Conservation (phyloP, 345 rosid genomes). For the Punica granatum region DNA sequence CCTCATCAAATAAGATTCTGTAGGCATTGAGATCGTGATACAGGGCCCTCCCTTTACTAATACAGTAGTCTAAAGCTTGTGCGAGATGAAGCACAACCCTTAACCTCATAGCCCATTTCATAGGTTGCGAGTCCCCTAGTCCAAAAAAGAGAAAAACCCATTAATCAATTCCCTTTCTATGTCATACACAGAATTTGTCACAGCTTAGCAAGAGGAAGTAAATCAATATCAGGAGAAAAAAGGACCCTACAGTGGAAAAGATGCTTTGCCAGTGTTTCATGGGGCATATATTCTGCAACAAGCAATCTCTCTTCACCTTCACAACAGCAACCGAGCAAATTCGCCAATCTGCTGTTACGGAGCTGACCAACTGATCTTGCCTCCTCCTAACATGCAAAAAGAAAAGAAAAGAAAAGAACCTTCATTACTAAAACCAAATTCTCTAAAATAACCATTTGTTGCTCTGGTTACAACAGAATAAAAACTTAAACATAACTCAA, state of each 20-base stretch:
- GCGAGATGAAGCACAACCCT: conserved; percentile 92
- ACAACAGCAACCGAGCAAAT: conserved; percentile 86
- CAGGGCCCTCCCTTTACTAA: conserved; percentile 76
- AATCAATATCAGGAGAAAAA: not conserved
- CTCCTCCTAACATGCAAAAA: conserved; percentile 71
- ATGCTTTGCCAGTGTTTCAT: conserved; percentile 91
- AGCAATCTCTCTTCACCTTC: conserved; percentile 91
- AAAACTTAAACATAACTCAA: not conserved
- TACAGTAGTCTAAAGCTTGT: conserved; percentile 88
- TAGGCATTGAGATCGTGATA: conserved; percentile 96
- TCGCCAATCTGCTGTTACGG: conserved; percentile 62
- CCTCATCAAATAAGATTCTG: conserved; percentile 84
- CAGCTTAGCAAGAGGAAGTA: not conserved
- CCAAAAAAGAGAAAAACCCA: conserved; percentile 9
- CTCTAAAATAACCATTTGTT: not conserved
- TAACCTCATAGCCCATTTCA: conserved; percentile 95
- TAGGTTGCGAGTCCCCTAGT: conserved; percentile 89
- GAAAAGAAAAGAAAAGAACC: not conserved
- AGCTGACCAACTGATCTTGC: conserved; percentile 88
- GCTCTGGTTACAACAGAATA: not conserved
- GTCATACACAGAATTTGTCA: not conserved
- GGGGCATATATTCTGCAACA: conserved; percentile 85
- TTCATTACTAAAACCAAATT: not conserved
- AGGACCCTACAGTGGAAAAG: conserved; percentile 74
- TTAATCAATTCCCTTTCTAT: not conserved